Evolutionary conservation across 1,284 basidiomycete genomes (phyloP).

Genomic region (Melanopsichium pennsylvanicum): DNA sequence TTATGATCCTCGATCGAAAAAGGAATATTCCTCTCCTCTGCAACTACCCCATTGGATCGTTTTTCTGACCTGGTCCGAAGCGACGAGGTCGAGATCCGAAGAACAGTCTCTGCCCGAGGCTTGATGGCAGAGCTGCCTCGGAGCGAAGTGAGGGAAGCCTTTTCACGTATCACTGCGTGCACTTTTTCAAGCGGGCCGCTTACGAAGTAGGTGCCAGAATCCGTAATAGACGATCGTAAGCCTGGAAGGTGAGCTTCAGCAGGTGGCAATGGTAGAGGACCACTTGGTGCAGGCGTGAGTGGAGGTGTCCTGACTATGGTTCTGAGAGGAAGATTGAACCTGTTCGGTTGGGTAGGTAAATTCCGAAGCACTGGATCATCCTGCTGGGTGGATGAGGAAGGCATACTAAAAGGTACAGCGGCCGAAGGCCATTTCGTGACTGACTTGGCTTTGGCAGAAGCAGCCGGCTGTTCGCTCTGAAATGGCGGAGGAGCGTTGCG

Average conservation of each 20-base stretch:
- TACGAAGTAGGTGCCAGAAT: background rate
- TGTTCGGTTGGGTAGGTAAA: background rate
- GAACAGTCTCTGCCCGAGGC: no score
- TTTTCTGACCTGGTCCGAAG: no score
- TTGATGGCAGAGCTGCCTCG: no score
- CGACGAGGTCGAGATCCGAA: no score
- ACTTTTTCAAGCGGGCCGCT: no score
- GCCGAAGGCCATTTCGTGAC: slow-evolving; percentile 7
- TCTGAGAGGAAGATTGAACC: background rate
- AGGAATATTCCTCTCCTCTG: no score
- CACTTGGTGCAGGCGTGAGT: slow-evolving; percentile 11
- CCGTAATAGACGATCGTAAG: background rate
- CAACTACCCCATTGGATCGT: no score
- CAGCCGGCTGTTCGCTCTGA: background rate
- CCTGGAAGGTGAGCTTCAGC: background rate
- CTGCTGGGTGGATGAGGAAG: background rate
- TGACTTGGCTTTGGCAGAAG: background rate
- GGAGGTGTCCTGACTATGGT: slow-evolving; percentile 5
- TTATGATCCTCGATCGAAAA: no score
- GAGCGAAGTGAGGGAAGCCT: no score
- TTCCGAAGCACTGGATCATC: background rate
- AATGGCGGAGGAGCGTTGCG: background rate
- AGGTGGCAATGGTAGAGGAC: slow-evolving; percentile 10
- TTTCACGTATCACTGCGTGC: no score
- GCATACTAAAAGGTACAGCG: background rate